Evolutionary conservation across 257 asterid genomes (phyloP), one percentile per base, ranked within the genome.

Genomic region (Nicotiana sylvestris): DNA sequence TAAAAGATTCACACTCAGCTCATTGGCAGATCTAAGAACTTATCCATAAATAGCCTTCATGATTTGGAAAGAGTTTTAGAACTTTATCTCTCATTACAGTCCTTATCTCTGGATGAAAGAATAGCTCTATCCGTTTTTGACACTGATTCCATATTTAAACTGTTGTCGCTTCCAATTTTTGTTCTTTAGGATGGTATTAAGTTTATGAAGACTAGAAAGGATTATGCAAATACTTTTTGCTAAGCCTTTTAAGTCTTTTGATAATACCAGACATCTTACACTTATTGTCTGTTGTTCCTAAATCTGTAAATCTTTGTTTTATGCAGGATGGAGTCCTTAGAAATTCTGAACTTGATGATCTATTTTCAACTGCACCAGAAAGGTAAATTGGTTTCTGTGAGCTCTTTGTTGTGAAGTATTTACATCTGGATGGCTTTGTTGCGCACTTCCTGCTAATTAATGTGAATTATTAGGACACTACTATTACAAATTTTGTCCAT

Each of bases 311-410:
- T 76, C 84, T 84, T 81, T 84, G 60, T 84, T 85, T 85, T 89
- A 86, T 84, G 81, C 83, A 96, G 99, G 99, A 96, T 91, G 98
- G 94, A 81, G 89, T 93, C 89, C 95, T 96, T 86, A 88, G 86
- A 51, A 88, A 84, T 80, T 88, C 84, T 82, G 99, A 96, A 92
- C 97, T 96, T 82, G 98, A 91, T 76, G 97, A 93, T 86, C 86
- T 96, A 76, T 96, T 94, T 88, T 94, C 99, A 84, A 93, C 99
- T 78, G 97, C 99, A 85, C 98, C 98, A 77, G 96, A 93, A 86
- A 91, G 97, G 99, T 94, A 87, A 76, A 29, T 49, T 27, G 29
- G 62, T 51, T 51, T 76, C 62, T 27, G n/a, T 76, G 64, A 51
- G 46, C 80, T 76, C 29, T 51, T 76, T 67, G 29, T 67, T 67